These are phyloP conservation scores for Orbilia javanica DNA, from an alignment of 2,329 filamentous ascomycete species.

Conservation along the genomic window DNA sequence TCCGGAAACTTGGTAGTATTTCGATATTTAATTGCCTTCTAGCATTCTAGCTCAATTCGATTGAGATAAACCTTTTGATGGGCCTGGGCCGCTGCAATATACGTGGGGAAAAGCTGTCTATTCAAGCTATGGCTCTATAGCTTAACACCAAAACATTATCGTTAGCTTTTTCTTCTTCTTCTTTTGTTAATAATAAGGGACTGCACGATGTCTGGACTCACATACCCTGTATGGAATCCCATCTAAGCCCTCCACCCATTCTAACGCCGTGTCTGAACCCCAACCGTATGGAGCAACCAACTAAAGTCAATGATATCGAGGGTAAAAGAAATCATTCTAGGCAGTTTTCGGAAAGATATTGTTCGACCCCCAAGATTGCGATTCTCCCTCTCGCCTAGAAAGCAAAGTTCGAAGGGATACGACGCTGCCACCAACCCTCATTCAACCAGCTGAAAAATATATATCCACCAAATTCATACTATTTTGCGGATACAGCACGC, in stretches of 20 bases:
- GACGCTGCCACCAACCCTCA: not conserved
- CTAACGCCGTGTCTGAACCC: not conserved
- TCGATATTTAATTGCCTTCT: too few species aligned
- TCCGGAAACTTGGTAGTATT: too few species aligned
- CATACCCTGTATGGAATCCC: not conserved
- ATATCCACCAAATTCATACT: not conserved
- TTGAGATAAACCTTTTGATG: not conserved
- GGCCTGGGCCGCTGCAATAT: not conserved
- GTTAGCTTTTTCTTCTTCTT: not conserved
- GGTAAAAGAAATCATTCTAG: not conserved
- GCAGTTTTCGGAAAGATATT: not conserved
- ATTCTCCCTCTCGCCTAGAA: not conserved
- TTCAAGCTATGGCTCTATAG: not conserved
- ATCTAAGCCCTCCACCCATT: not conserved
- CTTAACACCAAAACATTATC: not conserved
- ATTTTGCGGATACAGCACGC: not conserved
- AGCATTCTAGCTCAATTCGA: too few species aligned
- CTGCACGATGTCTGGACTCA: not conserved
- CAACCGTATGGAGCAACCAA: not conserved
- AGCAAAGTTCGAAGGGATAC: not conserved
- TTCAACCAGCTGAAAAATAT: not conserved
- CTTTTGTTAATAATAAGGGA: not conserved
- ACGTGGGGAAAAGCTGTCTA: not conserved
- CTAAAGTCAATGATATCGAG: not conserved
- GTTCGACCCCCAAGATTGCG: not conserved